Conservation (phyloP, 495 filamentous ascomycete genomes). For the Aspergillus conjunctus region DNA sequence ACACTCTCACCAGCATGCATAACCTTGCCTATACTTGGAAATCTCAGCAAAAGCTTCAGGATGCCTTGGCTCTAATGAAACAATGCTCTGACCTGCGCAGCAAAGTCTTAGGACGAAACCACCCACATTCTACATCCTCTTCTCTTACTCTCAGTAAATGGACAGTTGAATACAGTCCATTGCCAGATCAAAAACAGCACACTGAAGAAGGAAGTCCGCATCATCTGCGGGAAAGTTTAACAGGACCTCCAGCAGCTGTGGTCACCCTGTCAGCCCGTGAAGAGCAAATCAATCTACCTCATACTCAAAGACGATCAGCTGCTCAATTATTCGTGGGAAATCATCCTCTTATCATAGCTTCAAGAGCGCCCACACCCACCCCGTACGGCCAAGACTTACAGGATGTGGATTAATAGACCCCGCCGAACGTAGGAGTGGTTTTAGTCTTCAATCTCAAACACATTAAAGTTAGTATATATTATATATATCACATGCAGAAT, state of each 20-base stretch:
- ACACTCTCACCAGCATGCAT: slow-evolving; percentile 13
- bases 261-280: not conserved
- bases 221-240: not conserved
- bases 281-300: not conserved
- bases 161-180: not conserved
- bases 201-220: not conserved
- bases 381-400: not conserved
- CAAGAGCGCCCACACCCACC: not conserved
- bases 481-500: not conserved
- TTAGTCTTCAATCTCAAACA: no score
- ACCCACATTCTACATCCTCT: slow-evolving; percentile 18
- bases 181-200: not conserved
- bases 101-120: slow-evolving; percentile 21
- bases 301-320: not conserved
- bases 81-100: slow-evolving; percentile 11
- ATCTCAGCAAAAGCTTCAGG: not conserved
- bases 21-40: slow-evolving; percentile 13
- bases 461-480: no score
- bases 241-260: not conserved
- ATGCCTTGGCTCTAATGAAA: slow-evolving; percentile 20
- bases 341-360: not conserved
- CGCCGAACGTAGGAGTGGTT: not conserved
- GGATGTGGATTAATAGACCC: not conserved
- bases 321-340: not conserved
- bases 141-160: not conserved